Conservation (phyloP, 768 basidiomycete genomes). For the Cystobasidium ongulense region DNA sequence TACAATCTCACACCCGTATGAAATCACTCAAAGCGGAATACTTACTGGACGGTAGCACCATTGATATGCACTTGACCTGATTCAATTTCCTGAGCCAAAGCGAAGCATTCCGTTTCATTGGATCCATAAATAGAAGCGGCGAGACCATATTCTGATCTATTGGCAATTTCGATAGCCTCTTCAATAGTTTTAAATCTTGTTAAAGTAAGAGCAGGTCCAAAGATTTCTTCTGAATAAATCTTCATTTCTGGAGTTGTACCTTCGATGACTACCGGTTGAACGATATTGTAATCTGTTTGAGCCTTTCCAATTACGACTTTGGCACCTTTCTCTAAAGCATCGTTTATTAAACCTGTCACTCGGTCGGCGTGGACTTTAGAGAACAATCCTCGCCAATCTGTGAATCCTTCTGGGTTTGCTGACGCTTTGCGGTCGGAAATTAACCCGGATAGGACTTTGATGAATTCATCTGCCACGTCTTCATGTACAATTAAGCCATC, state of each 20-base stretch:
- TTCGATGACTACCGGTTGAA: conserved; percentile 26
- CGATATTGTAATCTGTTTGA: conserved; percentile 55
- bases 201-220: conserved; percentile 20
- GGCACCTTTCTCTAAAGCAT: conserved; percentile 31
- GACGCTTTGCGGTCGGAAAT: conserved; percentile 2
- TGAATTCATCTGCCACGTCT: conserved; percentile 29
- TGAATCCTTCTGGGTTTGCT: not conserved
- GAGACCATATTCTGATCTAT: conserved; percentile 44
- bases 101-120: conserved; percentile 40
- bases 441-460: not conserved
- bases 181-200: conserved; percentile 30
- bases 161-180: conserved; percentile 43
- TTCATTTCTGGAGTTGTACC: conserved; percentile 7
- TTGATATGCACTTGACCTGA: conserved; percentile 42
- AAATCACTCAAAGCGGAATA: not conserved
- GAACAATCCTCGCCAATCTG: conserved; percentile 15
- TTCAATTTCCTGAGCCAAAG: conserved; percentile 42
- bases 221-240: conserved; percentile 20
- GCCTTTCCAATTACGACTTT: conserved; percentile 96
- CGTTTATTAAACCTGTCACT: conserved; percentile 3
- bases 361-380: not conserved
- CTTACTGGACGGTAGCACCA: conserved; percentile 41
- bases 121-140: conserved; percentile 42
- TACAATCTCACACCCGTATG: no score
- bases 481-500: conserved; percentile 26